Percentiles rank a stretch among this genome's conserved stretches.
phyloP scores from a whole-genome alignment of 371 early-diverging fungal species.

The Lichtheimia ramosa region DNA sequence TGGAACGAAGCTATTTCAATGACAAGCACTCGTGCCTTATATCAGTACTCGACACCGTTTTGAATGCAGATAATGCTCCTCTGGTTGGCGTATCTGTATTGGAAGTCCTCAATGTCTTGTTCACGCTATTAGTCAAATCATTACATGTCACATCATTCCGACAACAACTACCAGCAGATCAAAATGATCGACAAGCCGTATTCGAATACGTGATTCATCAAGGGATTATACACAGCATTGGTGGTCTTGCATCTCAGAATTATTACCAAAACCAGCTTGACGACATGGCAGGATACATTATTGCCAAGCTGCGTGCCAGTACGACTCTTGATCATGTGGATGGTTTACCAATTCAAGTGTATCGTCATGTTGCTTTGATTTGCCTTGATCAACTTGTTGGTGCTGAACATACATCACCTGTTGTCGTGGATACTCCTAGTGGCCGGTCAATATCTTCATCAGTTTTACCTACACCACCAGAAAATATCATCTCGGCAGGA shows the following conservation, averaged over 20 bases:
- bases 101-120: constrained; percentile 79
- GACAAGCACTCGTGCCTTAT: constrained; percentile 60
- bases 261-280: constrained; percentile 84
- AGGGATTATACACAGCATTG: constrained; percentile 57
- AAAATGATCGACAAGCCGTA: constrained; percentile 10
- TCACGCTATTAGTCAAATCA: constrained; percentile 56
- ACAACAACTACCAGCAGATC: constrained; percentile 5
- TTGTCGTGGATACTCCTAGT: constrained; percentile 2
- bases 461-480: constrained; percentile 7
- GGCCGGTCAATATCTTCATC: not conserved
- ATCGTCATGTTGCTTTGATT: constrained; percentile 43
- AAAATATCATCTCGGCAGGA: constrained; percentile 15
- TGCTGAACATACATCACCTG: constrained; percentile 23
- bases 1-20: constrained; percentile 23
- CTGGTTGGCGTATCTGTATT: constrained; percentile 80
- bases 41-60: constrained; percentile 53
- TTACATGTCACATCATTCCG: constrained; percentile 17
- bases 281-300: constrained; percentile 76
- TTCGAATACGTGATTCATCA: constrained; percentile 49
- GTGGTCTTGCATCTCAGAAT: constrained; percentile 75
- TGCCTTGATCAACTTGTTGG: constrained; percentile 43
- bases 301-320: constrained; percentile 59
- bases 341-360: constrained; percentile 40
- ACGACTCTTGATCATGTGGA: constrained; percentile 38
- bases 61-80: constrained; percentile 49